Evolutionary conservation across 768 basidiomycete genomes (phyloP).

Genomic region (Naganishia kalamii): DNA sequence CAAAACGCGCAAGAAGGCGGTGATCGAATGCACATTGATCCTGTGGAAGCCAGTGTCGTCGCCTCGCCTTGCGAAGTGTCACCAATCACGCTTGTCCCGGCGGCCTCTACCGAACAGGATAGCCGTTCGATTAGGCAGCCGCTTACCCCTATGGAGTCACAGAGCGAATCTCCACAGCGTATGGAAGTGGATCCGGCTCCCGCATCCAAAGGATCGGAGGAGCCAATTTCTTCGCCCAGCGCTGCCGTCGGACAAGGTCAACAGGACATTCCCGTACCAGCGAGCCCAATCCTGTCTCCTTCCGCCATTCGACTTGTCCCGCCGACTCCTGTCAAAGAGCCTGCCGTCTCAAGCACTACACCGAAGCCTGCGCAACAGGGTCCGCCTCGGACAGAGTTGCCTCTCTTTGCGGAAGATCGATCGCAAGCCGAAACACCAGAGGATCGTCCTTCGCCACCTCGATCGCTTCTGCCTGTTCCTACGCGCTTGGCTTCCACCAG

Average conservation of each 20-base stretch:
- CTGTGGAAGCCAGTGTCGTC: neutral
- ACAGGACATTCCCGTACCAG: neutral
- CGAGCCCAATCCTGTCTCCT: neutral
- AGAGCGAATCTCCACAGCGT: neutral
- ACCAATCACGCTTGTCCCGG: neutral
- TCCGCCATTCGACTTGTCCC: constrained; percentile 7
- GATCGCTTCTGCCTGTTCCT: constrained; percentile 1
- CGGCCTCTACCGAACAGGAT: neutral
- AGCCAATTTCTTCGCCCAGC: neutral
- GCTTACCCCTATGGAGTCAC: neutral
- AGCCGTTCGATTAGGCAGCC: neutral
- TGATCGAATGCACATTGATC: neutral
- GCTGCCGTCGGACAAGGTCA: neutral
- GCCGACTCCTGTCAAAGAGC: neutral
- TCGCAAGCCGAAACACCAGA: neutral
- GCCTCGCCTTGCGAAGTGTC: neutral
- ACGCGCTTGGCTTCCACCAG: constrained; percentile 1
- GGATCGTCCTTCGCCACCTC: neutral
- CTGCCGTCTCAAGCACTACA: neutral
- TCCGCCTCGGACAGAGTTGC: neutral
- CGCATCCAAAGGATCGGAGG: neutral
- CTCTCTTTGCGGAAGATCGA: neutral
- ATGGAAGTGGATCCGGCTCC: neutral
- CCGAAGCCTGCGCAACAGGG: neutral
- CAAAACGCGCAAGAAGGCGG: neutral